These are phyloP conservation scores for Huntiella savannae DNA, from an alignment of 2,329 filamentous ascomycete genomes.

Conservation along the genomic window DNA sequence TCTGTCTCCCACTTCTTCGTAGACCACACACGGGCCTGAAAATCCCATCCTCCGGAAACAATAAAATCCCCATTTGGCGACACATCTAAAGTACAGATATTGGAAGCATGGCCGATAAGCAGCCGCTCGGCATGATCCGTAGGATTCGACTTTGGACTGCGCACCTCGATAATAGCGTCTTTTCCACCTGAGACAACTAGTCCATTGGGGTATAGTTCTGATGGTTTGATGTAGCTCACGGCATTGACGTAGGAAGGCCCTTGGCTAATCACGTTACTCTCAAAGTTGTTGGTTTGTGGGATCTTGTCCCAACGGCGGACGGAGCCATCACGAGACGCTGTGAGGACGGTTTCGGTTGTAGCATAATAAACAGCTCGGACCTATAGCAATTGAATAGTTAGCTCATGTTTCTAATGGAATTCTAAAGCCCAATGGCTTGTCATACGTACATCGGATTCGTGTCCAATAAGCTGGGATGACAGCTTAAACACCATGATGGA, in stretches of 20 bases:
- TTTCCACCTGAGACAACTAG: constrained; percentile 75
- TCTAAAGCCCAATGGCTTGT: not conserved
- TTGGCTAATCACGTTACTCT: constrained; percentile 59
- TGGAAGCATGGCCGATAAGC: constrained; percentile 68
- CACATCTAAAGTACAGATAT: constrained; percentile 73
- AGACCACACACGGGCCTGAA: constrained; percentile 69
- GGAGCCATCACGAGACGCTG: constrained; percentile 79
- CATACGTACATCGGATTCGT: constrained; percentile 71
- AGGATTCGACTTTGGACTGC: constrained; percentile 45
- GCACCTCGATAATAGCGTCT: constrained; percentile 82
- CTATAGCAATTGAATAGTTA: constrained; percentile 26
- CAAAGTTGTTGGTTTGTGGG: constrained; percentile 36
- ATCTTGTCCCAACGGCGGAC: constrained; percentile 69
- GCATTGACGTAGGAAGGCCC: constrained; percentile 78
- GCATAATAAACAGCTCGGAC: constrained; percentile 76
- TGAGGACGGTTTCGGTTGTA: constrained; percentile 50
- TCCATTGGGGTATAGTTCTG: constrained; percentile 50
- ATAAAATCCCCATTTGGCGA: constrained; percentile 53
- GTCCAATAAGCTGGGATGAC: constrained; percentile 71
- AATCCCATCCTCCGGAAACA: constrained; percentile 89
- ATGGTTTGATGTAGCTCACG: constrained; percentile 56
- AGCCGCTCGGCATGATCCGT: constrained; percentile 69
- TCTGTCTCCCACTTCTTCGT: constrained; percentile 71
- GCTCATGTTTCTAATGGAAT: not conserved
- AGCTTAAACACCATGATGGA: constrained; percentile 52